Base-by-base conservation (phyloP, 768 basidiomycete species). In the Hypholoma fasciculare region DNA sequence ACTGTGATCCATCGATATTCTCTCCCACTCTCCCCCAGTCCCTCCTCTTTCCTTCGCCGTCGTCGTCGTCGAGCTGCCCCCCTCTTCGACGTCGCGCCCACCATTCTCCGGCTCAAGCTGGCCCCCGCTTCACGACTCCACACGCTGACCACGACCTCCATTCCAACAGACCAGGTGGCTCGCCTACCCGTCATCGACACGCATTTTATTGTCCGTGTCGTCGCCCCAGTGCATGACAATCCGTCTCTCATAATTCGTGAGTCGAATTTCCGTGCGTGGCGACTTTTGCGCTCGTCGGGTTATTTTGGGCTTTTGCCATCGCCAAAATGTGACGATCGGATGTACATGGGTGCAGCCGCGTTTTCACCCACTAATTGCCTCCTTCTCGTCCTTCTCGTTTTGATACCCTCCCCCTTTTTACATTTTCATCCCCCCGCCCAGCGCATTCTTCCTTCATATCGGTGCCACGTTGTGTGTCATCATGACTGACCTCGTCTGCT, bases 41-140 rank as follows among this genome's bases (percentile, higher is more conserved):
- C 67, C 61, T 65, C 62, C 62, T 65, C 58, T 67, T 62, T 65
- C 17, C 60, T 69, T 64, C 65, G 56, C 68, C 70, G 61, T 66
- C 69, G 71, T 76, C 74, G 71, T 76, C 74, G 76, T 76, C 73
- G 74, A 74, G 73, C 72, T 70, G 74, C 68, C 72, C 67, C 64
- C 72, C 71, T 66, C 74, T 61, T 64, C 64, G 52, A 63, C 61
- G 59, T 67, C 64, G 65, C 48, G 57, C 65, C 46, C 61, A 63
- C 46, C 30, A 34, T 9, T 34, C 30, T 34, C 30, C 30, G 9
- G 30, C 30, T 34, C 9, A 34, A 59, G 52, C 51, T 56, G 43
- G 38, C 49, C 40, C 36, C 40, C 67, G 64, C 65, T 62, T 78
- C 72, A 78, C 80, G 80, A 79, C 74, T 66, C 56, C 36, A 67